Evolutionary conservation across 73 alveolate species (phyloP), one percentile per base, ranked within the genome.

Genomic region (Paramecium pentaurelia): DNA sequence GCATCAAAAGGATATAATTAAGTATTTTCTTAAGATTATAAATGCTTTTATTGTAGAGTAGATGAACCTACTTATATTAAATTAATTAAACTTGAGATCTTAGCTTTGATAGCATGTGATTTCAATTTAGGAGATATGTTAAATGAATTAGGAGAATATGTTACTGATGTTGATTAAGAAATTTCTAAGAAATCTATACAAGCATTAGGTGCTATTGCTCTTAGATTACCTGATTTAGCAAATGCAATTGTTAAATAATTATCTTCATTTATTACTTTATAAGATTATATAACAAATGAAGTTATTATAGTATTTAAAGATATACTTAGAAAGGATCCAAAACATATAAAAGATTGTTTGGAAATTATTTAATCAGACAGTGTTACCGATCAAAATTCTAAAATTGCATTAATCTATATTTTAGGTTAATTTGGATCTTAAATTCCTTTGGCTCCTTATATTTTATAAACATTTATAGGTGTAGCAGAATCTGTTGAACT

Each of bases 1-100:
- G 86, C 94, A 38, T 88, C 94, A 3, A 88, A 88, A 80, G 86
- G 86, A 38, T 42, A 20, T 32, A 47, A 60, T 11, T 22, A n/a
- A 58, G 40, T 95, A 73, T 98, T 98, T 93, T 95, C 95, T 54
- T 93, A 94, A 60, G 99, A 97, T 86, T 98, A 95, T 93, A 98
- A 98, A 94, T 96, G 97, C 54, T 98, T 98, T 95, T 98, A 96
- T 95, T 96, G 98, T 58, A 98, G 97, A 95, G 96, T 96, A 86
- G 99, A 98, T 87, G 99, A 98, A 92, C 99, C 99, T 14, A 84
- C 97, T 16, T 98, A 97, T 85, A 96, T 97, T 71, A 97, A 97
- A 94, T 96, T 95, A 91, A 68, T 98, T 64, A 98, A 98, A 93
- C 95, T 98, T 45, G 99, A 98, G 88, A 96, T 98, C 18, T 75